Evolutionary conservation across 2,329 filamentous ascomycete species (phyloP).

Genomic region (Diplodia scrobiculata): DNA sequence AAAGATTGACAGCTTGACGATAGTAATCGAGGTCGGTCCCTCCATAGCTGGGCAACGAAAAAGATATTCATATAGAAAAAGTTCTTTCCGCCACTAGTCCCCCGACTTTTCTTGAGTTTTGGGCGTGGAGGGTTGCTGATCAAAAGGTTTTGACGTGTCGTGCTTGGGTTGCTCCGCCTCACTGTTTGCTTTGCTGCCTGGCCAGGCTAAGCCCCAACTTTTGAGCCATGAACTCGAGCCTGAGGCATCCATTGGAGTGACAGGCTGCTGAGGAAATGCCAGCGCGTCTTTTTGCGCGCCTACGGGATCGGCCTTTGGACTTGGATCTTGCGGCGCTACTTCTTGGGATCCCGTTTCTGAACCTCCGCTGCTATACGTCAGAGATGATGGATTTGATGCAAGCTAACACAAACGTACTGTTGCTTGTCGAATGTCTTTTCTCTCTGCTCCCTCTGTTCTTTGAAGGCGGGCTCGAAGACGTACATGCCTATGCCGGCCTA

Average conservation of each 20-base stretch:
- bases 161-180: slow-evolving; percentile 9
- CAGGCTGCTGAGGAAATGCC: not conserved
- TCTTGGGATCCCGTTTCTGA: not conserved
- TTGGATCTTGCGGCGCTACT: not conserved
- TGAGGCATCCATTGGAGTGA: not conserved
- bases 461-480: slow-evolving; percentile 41
- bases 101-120: slow-evolving; percentile 1
- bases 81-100: not conserved
- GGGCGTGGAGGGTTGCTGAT: not conserved
- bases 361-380: not conserved
- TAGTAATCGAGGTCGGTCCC: not conserved
- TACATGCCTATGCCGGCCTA: slow-evolving; percentile 31
- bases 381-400: not conserved
- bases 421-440: slow-evolving; percentile 9
- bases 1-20: not conserved
- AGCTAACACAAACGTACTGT: not conserved
- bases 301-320: not conserved
- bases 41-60: not conserved
- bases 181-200: slow-evolving; percentile 22
- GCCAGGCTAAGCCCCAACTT: slow-evolving; percentile 22
- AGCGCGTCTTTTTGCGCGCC: not conserved
- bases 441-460: slow-evolving; percentile 39
- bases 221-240: slow-evolving; percentile 14
- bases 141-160: not conserved
- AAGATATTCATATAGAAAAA: not conserved